Evolutionary conservation across 2,329 filamentous ascomycete genomes (phyloP).

Genomic region (Trichoderma koningii): DNA sequence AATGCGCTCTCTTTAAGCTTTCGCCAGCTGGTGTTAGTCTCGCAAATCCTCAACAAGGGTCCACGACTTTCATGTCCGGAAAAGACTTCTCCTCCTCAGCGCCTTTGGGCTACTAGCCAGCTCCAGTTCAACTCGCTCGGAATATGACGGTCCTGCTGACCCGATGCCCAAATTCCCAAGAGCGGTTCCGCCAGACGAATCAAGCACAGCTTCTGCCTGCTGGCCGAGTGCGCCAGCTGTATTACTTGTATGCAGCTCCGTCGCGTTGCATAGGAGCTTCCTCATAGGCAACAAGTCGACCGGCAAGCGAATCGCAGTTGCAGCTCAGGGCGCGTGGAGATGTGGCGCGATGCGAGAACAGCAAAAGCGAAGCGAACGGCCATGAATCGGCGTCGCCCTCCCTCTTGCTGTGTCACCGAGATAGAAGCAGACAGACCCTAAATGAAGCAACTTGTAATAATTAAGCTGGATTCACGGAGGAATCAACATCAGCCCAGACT

Average conservation of each 20-base stretch:
- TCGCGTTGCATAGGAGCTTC: background rate
- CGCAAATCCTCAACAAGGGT: background rate
- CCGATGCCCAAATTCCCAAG: conserved; percentile 19
- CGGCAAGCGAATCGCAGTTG: background rate
- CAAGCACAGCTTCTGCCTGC: too few relatives aligned
- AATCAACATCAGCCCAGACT: background rate
- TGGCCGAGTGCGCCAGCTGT: background rate
- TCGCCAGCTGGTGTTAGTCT: background rate
- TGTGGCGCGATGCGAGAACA: background rate
- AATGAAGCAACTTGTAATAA: background rate
- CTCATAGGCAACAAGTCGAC: background rate
- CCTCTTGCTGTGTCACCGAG: background rate
- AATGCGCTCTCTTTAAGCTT: too few relatives aligned
- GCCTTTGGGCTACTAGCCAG: background rate
- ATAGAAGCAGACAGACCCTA: background rate
- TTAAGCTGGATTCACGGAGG: background rate
- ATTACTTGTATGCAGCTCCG: background rate
- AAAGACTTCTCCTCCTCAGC: background rate
- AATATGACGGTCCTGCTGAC: conserved; percentile 15
- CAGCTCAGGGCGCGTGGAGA: background rate
- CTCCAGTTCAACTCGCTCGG: background rate
- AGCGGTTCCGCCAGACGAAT: background rate
- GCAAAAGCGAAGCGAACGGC: background rate
- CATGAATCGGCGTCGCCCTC: background rate
- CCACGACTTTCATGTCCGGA: background rate